Base-by-base conservation (phyloP, 495 filamentous ascomycete genomes). In the Geopyxis carbonaria region DNA sequence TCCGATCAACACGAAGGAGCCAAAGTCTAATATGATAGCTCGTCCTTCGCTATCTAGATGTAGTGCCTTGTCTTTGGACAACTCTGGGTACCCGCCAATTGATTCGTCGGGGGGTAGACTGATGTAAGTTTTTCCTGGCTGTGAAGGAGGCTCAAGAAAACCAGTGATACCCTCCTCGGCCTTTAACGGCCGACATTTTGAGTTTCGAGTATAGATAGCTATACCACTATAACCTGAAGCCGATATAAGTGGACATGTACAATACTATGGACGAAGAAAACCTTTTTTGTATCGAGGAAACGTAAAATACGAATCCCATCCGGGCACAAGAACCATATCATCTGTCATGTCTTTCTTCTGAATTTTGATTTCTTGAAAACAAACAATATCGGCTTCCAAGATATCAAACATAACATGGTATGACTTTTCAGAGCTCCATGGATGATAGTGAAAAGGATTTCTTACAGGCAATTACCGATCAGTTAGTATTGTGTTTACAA, bases 291-390 rank as follows among this genome's bases (percentile, higher is more conserved):
- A 66, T 54, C 73, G 79, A 5, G 89, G 89, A 5, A 97, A 66
- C 53, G 82, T 93, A 60, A 93, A 94, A 57, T 75, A 93, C 47
- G 85, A 92, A 57, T 97, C 89, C 89, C 89, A 97, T 18, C 89
- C 89, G 0, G 83, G 75, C 0, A 97, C 76, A 4, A 94, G 59
- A 10, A 97, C 85, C 86, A 97, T 94, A 56, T 93, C 89, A 64
- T 95, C 89, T 20, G 67, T 65, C 2, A 97, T 66, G 49, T 97
- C 87, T 54, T 93, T 94, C 15, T 79, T 71, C 54, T 97, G 89
- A 34, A 97, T 94, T 61, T 93, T 97, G 19, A 82, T 78, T 58
- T 97, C 89, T 56, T 97, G 89, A 61, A 95, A 80, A 45, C 93
- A 70, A 14, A 94, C 75, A 45, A 97, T 87, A 51, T 97, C 89